Evolutionary conservation across 768 basidiomycete species (phyloP).

Genomic region (Crassisporium funariophilum): DNA sequence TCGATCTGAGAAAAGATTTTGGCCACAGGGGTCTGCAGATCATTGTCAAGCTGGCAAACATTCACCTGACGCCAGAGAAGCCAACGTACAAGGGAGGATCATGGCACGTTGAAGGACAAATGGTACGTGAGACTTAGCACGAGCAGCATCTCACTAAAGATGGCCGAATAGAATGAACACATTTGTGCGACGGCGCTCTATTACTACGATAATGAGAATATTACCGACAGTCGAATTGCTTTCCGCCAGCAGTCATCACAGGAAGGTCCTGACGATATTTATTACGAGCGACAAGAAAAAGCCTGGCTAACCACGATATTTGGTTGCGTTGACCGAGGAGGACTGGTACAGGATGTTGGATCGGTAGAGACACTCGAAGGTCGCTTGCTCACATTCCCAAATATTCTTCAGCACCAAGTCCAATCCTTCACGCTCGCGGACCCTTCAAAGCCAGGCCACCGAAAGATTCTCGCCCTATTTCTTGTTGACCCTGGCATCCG

Average conservation of each 20-base stretch:
- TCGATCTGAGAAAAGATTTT: neutral
- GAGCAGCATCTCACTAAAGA: neutral
- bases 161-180: constrained; percentile 31
- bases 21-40: constrained; percentile 14
- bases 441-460: constrained; percentile 39
- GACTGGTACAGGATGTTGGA: constrained; percentile 33
- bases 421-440: constrained; percentile 39
- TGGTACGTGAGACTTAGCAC: constrained; percentile 9
- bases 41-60: constrained; percentile 31
- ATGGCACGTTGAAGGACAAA: constrained; percentile 34
- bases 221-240: constrained; percentile 22
- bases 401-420: constrained; percentile 43
- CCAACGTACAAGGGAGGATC: constrained; percentile 26
- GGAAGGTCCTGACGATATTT: neutral
- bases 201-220: constrained; percentile 30
- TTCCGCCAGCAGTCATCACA: constrained; percentile 24
- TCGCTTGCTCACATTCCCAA: constrained; percentile 43
- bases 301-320: constrained; percentile 30
- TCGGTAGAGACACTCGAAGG: constrained; percentile 34
- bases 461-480: constrained; percentile 47
- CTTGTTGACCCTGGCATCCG: constrained; percentile 38
- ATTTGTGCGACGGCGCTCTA: constrained; percentile 33
- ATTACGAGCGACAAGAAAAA: constrained; percentile 27
- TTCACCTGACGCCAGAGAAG: constrained; percentile 32
- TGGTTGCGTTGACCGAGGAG: constrained; percentile 23